Evolutionary conservation across 805 yeast species (phyloP).

Genomic region (Wickerhamiella australiensis): DNA sequence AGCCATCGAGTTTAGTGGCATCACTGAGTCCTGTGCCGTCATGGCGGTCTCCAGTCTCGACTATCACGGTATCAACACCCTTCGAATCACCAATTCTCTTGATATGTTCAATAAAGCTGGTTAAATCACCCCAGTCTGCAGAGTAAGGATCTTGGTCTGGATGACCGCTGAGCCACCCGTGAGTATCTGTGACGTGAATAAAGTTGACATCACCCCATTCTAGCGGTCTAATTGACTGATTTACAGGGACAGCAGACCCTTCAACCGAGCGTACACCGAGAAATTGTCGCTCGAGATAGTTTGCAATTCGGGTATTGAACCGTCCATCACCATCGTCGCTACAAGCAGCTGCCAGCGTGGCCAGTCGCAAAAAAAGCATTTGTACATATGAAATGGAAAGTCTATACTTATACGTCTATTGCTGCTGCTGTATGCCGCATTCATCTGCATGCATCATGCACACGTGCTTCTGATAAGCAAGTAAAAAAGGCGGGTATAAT

Average conservation of each 20-base stretch:
- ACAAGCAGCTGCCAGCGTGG: constrained; percentile 1
- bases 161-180: constrained; percentile 92
- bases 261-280: constrained; percentile 10
- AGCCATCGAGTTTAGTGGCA: constrained; percentile 62
- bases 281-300: constrained; percentile 6
- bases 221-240: constrained; percentile 30
- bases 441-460: background rate
- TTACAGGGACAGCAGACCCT: constrained; percentile 11
- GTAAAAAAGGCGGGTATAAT: background rate
- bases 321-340: constrained; percentile 17
- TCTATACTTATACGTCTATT: background rate
- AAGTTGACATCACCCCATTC: constrained; percentile 67
- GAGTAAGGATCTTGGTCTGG: constrained; percentile 37
- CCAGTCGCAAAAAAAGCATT: background rate
- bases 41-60: constrained; percentile 88
- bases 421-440: background rate
- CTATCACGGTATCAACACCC: constrained; percentile 52
- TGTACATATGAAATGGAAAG: background rate
- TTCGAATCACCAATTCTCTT: constrained; percentile 33
- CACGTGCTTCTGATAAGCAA: background rate
- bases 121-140: constrained; percentile 88
- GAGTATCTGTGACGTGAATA: constrained; percentile 92
- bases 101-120: constrained; percentile 52
- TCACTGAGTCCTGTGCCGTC: constrained; percentile 91
- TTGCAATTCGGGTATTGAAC: constrained; percentile 12